Evolutionary conservation across 2,329 filamentous ascomycete genomes (phyloP).

Genomic region (Claviceps quebecensis): DNA sequence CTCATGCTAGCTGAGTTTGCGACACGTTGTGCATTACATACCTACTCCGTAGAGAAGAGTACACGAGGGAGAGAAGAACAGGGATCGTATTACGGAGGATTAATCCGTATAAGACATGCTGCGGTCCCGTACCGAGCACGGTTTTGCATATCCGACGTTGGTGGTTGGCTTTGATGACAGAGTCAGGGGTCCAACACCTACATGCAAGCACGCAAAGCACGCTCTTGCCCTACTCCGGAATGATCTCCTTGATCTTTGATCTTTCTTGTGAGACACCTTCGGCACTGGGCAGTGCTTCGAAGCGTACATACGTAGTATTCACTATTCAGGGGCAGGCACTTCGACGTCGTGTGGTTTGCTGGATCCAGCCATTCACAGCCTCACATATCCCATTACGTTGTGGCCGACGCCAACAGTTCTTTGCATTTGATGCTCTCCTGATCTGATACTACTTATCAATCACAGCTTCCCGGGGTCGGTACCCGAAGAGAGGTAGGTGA

Average conservation of each 20-base stretch:
- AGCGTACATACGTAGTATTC: background rate
- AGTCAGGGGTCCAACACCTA: background rate
- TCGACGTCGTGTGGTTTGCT: slow-evolving; percentile 4
- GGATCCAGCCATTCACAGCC: slow-evolving; percentile 5
- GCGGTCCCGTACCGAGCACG: background rate
- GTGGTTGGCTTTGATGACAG: slow-evolving; percentile 2
- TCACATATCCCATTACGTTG: slow-evolving; percentile 2
- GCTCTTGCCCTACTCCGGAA: background rate
- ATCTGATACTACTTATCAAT: slow-evolving; percentile 1
- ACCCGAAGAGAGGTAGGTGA: slow-evolving; percentile 5
- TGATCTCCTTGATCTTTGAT: background rate
- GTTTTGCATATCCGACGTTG: background rate
- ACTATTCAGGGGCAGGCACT: background rate
- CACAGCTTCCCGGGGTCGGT: slow-evolving; percentile 1
- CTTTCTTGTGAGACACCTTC: slow-evolving; percentile 1
- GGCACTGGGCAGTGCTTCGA: slow-evolving; percentile 2
- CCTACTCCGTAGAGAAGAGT: background rate
- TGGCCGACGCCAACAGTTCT: slow-evolving; percentile 2
- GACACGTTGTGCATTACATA: slow-evolving; percentile 2
- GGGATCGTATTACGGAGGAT: background rate
- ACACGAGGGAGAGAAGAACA: background rate
- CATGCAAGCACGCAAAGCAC: background rate
- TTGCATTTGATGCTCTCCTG: background rate
- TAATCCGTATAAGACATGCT: background rate
- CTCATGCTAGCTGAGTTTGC: slow-evolving; percentile 5